These are phyloP conservation scores for Gigaspora rosea DNA, from an alignment of 192 early-diverging fungal species.

Conservation along the genomic window DNA sequence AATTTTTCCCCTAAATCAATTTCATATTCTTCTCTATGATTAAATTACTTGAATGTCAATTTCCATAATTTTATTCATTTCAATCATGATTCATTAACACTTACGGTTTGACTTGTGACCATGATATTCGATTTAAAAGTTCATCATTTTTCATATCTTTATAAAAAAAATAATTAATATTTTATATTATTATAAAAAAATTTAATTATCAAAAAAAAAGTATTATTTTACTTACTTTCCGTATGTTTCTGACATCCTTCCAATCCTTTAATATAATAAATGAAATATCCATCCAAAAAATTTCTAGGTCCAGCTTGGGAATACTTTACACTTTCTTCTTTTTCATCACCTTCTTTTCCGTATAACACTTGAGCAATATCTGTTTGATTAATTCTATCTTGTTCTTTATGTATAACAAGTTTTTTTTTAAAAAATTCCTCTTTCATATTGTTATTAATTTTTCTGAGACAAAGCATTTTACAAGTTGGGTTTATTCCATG, in stretches of 20 bases:
- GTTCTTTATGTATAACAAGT: neutral
- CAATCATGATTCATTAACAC: neutral
- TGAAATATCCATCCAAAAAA: constrained; percentile 40
- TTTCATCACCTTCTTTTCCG: neutral
- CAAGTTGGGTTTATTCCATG: constrained; percentile 32
- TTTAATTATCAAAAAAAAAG: neutral
- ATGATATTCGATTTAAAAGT: neutral
- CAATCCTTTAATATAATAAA: constrained; percentile 33
- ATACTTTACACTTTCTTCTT: constrained; percentile 15
- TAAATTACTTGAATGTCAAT: neutral
- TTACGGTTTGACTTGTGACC: neutral
- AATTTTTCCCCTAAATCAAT: constrained; percentile 41
- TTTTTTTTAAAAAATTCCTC: neutral
- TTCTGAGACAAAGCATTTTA: constrained; percentile 44
- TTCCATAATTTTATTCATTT: neutral
- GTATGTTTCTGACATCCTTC: constrained; percentile 35
- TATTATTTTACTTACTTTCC: constrained; percentile 27
- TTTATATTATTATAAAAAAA: neutral
- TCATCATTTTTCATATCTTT: constrained; percentile 32
- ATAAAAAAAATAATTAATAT: neutral
- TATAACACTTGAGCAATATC: neutral
- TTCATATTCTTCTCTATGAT: constrained; percentile 33
- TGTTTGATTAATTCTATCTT: neutral
- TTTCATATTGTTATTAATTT: constrained; percentile 17
- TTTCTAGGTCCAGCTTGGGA: constrained; percentile 22